Conservation (phyloP, 1,139 yeast genomes). For the Suhomyces bokatorum region DNA sequence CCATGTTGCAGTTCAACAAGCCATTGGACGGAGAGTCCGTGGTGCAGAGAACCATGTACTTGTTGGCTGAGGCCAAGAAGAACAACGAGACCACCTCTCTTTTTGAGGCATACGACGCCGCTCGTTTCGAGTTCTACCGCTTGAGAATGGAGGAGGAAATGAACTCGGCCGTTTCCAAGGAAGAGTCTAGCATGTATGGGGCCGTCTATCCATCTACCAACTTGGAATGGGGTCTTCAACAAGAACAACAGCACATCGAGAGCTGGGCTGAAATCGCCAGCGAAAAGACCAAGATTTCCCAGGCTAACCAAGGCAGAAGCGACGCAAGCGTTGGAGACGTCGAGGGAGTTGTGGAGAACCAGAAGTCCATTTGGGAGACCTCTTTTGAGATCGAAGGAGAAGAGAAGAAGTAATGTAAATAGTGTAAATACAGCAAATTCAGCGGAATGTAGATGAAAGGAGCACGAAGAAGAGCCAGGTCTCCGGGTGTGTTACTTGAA, state of each 20-base stretch:
- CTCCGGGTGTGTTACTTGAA: no score
- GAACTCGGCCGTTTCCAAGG: slow-evolving; percentile 70
- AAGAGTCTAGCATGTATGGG: slow-evolving; percentile 86
- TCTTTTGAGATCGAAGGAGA: slow-evolving; percentile 12
- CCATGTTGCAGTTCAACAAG: slow-evolving; percentile 67
- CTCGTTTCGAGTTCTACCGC: slow-evolving; percentile 85
- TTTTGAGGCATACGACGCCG: slow-evolving; percentile 75
- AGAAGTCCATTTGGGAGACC: slow-evolving; percentile 21
- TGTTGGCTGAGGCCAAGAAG: slow-evolving; percentile 46
- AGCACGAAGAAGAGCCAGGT: background rate
- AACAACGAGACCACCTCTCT: slow-evolving; percentile 37
- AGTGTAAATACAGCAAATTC: slow-evolving; percentile 1
- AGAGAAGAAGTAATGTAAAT: slow-evolving; percentile 9
- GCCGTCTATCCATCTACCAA: slow-evolving; percentile 65
- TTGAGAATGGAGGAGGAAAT: slow-evolving; percentile 83
- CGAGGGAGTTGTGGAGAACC: slow-evolving; percentile 22
- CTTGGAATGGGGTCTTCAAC: slow-evolving; percentile 65
- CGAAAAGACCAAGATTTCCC: slow-evolving; percentile 51
- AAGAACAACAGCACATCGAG: slow-evolving; percentile 71
- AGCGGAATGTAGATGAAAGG: background rate
- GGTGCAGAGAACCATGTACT: slow-evolving; percentile 83
- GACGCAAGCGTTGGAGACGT: slow-evolving; percentile 27
- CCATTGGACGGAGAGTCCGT: slow-evolving; percentile 91
- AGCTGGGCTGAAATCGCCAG: slow-evolving; percentile 76
- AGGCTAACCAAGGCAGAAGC: slow-evolving; percentile 41